Evolutionary conservation across 345 rosid species (phyloP).

Genomic region (Brassica nigra): DNA sequence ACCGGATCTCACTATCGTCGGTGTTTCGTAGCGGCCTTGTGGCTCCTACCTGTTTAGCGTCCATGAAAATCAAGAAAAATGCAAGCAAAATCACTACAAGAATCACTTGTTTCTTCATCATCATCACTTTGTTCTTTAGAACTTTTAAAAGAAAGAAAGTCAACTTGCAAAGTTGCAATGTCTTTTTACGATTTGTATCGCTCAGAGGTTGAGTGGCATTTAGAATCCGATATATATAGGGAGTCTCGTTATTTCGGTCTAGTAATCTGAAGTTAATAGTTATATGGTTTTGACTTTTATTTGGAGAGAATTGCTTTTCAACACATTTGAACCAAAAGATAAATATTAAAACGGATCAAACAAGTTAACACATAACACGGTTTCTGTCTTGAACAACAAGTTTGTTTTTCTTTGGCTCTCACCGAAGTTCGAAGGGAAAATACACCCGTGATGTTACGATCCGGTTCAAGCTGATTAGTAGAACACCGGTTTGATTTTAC

Average conservation of each 20-base stretch:
- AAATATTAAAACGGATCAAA: slow-evolving; percentile 20
- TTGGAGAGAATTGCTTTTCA: background rate
- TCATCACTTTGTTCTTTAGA: background rate
- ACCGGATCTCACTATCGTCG: background rate
- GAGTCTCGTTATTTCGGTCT: background rate
- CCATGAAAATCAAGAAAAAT: slow-evolving; percentile 1
- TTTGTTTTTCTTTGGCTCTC: background rate
- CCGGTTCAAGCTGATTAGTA: background rate
- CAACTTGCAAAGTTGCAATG: background rate
- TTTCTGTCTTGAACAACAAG: slow-evolving; percentile 7
- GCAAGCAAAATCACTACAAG: slow-evolving; percentile 13
- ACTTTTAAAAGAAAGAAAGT: background rate
- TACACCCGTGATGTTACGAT: background rate
- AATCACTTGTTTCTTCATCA: slow-evolving; percentile 31
- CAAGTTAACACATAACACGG: slow-evolving; percentile 16
- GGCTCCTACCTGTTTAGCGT: slow-evolving; percentile 25
- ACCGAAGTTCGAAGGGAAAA: background rate
- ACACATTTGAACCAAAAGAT: slow-evolving; percentile 4
- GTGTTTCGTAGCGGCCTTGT: slow-evolving; percentile 26
- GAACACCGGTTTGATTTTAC: background rate
- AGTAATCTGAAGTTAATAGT: background rate
- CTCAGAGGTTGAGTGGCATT: background rate
- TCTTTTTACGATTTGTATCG: background rate
- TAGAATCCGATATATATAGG: slow-evolving; percentile 10
- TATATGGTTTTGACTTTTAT: slow-evolving; percentile 3